A percentile compares a stretch with the other conserved stretches of the same genome.
phyloP scores from a whole-genome alignment of 2,329 filamentous ascomycete genomes.

The Penicillium hesseltinei region DNA sequence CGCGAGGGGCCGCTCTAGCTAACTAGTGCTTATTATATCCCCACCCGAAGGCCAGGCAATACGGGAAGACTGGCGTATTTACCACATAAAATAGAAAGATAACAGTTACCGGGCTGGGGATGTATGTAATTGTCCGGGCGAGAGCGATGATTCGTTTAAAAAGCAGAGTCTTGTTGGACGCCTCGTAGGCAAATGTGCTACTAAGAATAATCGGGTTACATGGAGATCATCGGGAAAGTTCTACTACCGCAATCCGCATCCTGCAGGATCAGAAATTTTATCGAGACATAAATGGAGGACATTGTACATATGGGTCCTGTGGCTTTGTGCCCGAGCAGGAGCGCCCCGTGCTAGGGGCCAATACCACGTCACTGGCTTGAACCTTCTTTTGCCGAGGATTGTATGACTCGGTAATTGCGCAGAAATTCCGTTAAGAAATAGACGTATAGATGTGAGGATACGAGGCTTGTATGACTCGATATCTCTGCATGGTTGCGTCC shows the following conservation, averaged over 20 bases:
- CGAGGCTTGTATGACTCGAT: not conserved
- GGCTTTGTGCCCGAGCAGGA: not conserved
- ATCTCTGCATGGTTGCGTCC: not conserved
- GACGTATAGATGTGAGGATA: not conserved
- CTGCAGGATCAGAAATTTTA: not conserved
- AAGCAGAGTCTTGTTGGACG: not conserved
- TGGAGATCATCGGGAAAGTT: not conserved
- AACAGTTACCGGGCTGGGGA: not conserved
- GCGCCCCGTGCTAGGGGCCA: not conserved
- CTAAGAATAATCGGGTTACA: not conserved
- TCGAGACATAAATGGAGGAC: not conserved
- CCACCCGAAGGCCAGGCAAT: not conserved
- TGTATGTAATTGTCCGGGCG: not conserved
- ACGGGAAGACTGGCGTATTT: not conserved
- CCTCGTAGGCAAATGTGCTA: not conserved
- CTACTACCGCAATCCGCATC: not conserved
- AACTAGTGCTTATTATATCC: slow-evolving; percentile 1
- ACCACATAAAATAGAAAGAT: not conserved
- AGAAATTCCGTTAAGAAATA: not conserved
- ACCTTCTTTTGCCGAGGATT: not conserved
- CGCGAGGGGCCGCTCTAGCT: not conserved
- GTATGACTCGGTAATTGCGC: not conserved
- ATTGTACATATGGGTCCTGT: not conserved
- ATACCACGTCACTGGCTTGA: not conserved
- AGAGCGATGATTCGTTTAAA: not conserved